These are phyloP conservation scores for Chytriomyces sp. DNA, from an alignment of 192 early-diverging fungal genomes.

Conservation along the genomic window DNA sequence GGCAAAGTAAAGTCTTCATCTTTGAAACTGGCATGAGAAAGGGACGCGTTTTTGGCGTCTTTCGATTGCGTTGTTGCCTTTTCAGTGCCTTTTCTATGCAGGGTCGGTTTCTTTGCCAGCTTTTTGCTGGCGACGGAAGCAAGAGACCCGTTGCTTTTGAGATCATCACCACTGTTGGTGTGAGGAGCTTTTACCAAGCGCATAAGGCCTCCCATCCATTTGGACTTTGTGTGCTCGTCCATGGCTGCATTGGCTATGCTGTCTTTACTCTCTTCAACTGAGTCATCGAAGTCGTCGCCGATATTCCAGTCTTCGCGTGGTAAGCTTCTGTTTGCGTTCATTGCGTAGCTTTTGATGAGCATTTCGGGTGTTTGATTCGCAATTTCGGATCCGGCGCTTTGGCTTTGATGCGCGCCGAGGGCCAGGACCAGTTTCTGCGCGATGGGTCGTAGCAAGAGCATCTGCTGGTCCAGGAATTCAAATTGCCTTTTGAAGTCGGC, in stretches of 20 bases:
- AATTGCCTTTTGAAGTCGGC: constrained; percentile 1
- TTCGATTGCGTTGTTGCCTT: too few species aligned
- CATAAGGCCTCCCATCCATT: background rate
- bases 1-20: too few species aligned
- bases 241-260: background rate
- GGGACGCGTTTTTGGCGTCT: too few species aligned
- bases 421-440: background rate
- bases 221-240: background rate
- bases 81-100: too few species aligned
- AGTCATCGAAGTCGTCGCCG: background rate
- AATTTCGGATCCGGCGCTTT: background rate
- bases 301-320: background rate
- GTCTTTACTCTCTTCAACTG: background rate
- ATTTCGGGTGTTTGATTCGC: background rate
- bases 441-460: constrained; percentile 1
- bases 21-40: too few species aligned
- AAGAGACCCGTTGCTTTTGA: background rate
- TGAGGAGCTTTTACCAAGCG: background rate
- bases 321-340: background rate
- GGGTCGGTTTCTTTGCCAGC: too few species aligned
- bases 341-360: background rate
- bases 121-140: too few species aligned
- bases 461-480: constrained; percentile 1
- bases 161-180: background rate
- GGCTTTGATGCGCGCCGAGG: background rate